Base-by-base conservation (phyloP, 257 asterid genomes). In the Capsicum baccatum region DNA sequence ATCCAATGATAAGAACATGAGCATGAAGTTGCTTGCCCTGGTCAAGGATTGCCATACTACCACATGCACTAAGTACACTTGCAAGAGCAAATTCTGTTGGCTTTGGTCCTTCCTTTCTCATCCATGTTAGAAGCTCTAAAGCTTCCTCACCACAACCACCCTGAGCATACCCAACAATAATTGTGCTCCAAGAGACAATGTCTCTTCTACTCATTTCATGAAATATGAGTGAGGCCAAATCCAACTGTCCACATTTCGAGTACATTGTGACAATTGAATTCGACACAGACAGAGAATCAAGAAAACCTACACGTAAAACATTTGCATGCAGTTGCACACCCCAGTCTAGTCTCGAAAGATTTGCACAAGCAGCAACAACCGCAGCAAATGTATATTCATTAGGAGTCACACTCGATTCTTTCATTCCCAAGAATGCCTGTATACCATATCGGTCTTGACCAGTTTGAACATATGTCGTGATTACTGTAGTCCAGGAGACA, bases 21-120 rank as follows among this genome's bases (percentile, higher is more conserved):
- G 97, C 93, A 82, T 94, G 99, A 82, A 96, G 89, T 84, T 93
- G 98, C 89, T 91, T 93, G 0, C 99, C 99, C 67, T 91, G 92
- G 83, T 94, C 95, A 83, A 96, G 97, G 87, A 89, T 91, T 1
- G 97, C 95, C 91, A 88, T 92, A 86, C 85, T 89, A 83, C 98
- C 98, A 84, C 97, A 92, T 6, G 88, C 93, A 83, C 98, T 93
- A 69, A 92, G 83, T 74, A 93, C 94, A 83, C 97, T 92, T 26
- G 95, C 90, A 81, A 94, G 86, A n/a, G 97, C 94, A 82, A 90
- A 96, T 86, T 93, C 97, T 3, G 97, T 93, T 48, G 98, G 99
- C 87, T 87, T 92, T 78, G 96, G 91, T 78, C 98, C 98, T 57
- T 91, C 93, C 87, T 90, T 89, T 90, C 97, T 94, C 98, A 96